Conservation (phyloP, 352 stramenopile genomes). For the Plasmopara muralis region DNA sequence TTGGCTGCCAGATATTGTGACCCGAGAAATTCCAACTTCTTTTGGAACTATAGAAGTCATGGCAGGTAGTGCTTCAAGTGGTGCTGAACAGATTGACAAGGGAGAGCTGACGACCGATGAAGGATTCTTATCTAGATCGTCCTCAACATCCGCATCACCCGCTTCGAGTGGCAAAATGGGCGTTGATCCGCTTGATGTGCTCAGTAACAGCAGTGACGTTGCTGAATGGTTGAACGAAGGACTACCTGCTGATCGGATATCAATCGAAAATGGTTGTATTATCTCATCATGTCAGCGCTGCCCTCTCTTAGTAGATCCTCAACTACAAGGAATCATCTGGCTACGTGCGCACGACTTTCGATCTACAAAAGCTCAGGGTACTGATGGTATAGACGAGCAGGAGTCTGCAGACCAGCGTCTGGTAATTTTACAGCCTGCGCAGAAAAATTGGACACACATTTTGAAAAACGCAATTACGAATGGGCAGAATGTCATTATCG, state of each 20-base stretch:
- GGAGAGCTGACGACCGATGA: slow-evolving; percentile 1
- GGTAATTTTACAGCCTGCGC: slow-evolving; percentile 63
- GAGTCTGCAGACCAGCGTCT: slow-evolving; percentile 22
- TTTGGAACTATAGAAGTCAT: slow-evolving; percentile 18
- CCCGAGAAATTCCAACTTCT: slow-evolving; percentile 80
- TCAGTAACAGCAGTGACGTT: slow-evolving; percentile 77
- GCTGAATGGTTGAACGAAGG: slow-evolving; percentile 91
- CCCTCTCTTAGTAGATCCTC: slow-evolving; percentile 87
- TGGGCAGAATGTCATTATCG: slow-evolving; percentile 84
- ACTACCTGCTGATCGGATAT: slow-evolving; percentile 86
- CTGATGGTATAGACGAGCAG: slow-evolving; percentile 1
- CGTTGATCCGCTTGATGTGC: slow-evolving; percentile 82
- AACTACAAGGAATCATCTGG: slow-evolving; percentile 88
- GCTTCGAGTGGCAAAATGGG: slow-evolving; percentile 7
- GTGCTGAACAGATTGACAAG: neutral
- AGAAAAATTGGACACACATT: slow-evolving; percentile 72
- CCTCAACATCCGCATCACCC: slow-evolving; percentile 2
- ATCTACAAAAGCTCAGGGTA: slow-evolving; percentile 9
- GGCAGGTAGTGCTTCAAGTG: slow-evolving; percentile 1
- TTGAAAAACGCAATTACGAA: slow-evolving; percentile 67
- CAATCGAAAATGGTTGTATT: slow-evolving; percentile 90
- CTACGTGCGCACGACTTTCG: slow-evolving; percentile 55
- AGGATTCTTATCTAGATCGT: slow-evolving; percentile 5
- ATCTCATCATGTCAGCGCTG: slow-evolving; percentile 84
- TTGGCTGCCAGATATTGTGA: slow-evolving; percentile 85